Evolutionary conservation across 805 yeast species (phyloP).

Genomic region (Geotrichum ghanense): DNA sequence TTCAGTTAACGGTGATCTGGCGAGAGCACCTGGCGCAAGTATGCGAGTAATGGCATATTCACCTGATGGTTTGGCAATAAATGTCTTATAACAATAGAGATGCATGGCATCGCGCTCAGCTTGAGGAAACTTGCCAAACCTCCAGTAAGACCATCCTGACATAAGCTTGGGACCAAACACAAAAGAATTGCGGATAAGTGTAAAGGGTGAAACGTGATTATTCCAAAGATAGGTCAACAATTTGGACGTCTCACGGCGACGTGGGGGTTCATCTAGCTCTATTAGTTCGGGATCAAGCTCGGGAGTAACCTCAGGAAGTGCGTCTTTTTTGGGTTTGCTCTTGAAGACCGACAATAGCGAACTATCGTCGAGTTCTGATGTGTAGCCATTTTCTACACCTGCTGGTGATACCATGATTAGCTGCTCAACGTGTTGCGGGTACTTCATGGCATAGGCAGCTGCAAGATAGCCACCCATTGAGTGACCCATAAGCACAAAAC

Average conservation of each 20-base stretch:
- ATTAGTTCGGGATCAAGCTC: slow-evolving; percentile 4
- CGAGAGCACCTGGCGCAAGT: slow-evolving; percentile 83
- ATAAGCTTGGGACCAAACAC: slow-evolving; percentile 76
- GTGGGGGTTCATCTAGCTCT: slow-evolving; percentile 26
- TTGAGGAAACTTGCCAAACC: slow-evolving; percentile 48
- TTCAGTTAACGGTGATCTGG: slow-evolving; percentile 56
- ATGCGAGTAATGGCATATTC: slow-evolving; percentile 79
- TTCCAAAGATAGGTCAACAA: slow-evolving; percentile 69
- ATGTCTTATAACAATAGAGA: slow-evolving; percentile 67
- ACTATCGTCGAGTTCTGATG: slow-evolving; percentile 27
- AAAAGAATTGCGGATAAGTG: slow-evolving; percentile 60
- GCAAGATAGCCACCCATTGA: slow-evolving; percentile 73
- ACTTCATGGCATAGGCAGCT: slow-evolving; percentile 46
- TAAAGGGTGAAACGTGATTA: slow-evolving; percentile 72
- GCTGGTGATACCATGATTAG: slow-evolving; percentile 63
- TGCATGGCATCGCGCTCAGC: slow-evolving; percentile 48
- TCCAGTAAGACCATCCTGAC: slow-evolving; percentile 75
- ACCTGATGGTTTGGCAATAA: slow-evolving; percentile 79
- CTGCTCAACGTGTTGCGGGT: slow-evolving; percentile 43
- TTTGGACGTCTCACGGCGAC: slow-evolving; percentile 32
- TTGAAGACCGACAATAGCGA: slow-evolving; percentile 27
- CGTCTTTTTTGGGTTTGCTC: slow-evolving; percentile 4
- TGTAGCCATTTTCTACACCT: slow-evolving; percentile 43
- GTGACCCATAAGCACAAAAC: slow-evolving; percentile 60
- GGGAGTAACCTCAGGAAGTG: slow-evolving; percentile 7